A percentile compares a stretch with the other conserved stretches of the same genome.
Conservation (phyloP, 2,329 filamentous ascomycete species). For the Hymenoscyphus occultus region DNA sequence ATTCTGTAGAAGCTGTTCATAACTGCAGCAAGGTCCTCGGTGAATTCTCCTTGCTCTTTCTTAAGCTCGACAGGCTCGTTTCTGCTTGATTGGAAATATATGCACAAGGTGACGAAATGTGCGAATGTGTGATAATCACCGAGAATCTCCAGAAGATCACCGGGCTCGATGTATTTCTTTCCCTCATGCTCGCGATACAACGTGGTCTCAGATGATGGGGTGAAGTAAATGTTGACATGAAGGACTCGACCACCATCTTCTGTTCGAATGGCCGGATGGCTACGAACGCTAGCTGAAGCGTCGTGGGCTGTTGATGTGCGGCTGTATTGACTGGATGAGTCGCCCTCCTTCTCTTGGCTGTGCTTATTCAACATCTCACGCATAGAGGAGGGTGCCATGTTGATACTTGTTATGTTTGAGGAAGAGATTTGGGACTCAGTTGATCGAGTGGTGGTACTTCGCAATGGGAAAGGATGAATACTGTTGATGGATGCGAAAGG, state of each 20-base stretch:
- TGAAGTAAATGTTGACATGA: neutral
- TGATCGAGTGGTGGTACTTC: neutral
- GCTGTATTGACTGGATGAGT: neutral
- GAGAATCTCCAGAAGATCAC: neutral
- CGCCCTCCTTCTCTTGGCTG: neutral
- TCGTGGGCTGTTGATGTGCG: neutral
- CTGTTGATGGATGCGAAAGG: neutral
- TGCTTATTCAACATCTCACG: neutral
- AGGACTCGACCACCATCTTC: neutral
- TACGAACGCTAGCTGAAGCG: neutral
- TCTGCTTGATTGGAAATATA: neutral
- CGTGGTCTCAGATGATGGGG: neutral
- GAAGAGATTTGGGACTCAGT: neutral
- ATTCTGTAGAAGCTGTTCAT: neutral
- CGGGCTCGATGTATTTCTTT: neutral
- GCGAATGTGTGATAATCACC: neutral
- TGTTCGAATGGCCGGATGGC: neutral
- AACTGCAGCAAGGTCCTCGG: neutral
- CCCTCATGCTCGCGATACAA: neutral
- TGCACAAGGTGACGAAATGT: neutral
- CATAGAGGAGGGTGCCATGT: neutral
- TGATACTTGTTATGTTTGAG: neutral
- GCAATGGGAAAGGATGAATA: neutral
- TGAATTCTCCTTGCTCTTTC: neutral
- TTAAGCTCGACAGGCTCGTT: neutral